phyloP scores from a whole-genome alignment of 2,329 filamentous ascomycete species.

The Fusarium redolens region DNA sequence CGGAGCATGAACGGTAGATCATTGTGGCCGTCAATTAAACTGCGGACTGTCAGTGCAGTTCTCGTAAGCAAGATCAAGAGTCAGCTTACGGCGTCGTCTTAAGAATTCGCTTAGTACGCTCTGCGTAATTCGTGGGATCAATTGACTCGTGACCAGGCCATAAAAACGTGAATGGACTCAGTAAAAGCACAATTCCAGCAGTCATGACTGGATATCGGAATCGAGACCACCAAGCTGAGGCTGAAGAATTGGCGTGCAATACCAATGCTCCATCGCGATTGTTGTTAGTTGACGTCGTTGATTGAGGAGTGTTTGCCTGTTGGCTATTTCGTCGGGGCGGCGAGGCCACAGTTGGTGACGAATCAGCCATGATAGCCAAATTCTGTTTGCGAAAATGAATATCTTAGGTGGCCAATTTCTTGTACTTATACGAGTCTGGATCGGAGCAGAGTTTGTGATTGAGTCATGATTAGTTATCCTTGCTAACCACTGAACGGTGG shows the following conservation, averaged over 20 bases:
- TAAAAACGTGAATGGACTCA: slow-evolving; percentile 17
- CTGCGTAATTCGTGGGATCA: slow-evolving; percentile 24
- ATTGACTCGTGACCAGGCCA: slow-evolving; percentile 14
- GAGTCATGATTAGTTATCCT: slow-evolving; percentile 20
- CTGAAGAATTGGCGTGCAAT: slow-evolving; percentile 1
- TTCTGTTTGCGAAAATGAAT: neutral
- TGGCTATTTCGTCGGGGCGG: neutral
- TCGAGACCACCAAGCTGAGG: slow-evolving; percentile 1
- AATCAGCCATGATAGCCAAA: neutral
- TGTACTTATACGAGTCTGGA: neutral
- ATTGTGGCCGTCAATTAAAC: slow-evolving; percentile 49
- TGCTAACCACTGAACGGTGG: neutral
- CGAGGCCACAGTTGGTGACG: neutral
- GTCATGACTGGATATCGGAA: slow-evolving; percentile 15
- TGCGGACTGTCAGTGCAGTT: neutral
- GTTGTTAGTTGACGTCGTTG: neutral
- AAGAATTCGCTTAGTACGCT: slow-evolving; percentile 27
- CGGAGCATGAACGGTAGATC: slow-evolving; percentile 48
- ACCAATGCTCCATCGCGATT: slow-evolving; percentile 7
- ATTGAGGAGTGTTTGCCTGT: neutral
- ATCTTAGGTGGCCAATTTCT: neutral
- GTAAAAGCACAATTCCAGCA: slow-evolving; percentile 11
- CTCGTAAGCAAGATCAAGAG: neutral
- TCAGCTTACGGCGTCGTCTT: slow-evolving; percentile 19
- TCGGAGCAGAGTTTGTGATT: slow-evolving; percentile 2